A percentile compares a stretch with the other conserved stretches of the same genome.
Evolutionary conservation across 148 eudicot genomes (phyloP).

Genomic region (Polygonum aviculare): DNA sequence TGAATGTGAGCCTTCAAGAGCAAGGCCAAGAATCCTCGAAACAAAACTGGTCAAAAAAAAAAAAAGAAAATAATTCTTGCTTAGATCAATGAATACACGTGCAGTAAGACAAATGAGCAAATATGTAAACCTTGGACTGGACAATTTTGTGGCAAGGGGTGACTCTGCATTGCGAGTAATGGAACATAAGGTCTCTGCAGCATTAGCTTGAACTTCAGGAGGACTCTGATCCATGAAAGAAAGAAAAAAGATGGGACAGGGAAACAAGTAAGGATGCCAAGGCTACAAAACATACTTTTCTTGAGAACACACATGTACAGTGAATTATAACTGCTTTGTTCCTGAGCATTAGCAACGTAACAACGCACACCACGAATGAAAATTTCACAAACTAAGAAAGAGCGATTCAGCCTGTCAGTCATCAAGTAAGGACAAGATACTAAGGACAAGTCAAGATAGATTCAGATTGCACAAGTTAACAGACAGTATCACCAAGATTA

Average conservation of each 20-base stretch:
- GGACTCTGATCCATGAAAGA: constrained; percentile 47
- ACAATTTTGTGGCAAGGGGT: constrained; percentile 82
- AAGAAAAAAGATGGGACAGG: not conserved
- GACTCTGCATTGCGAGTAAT: constrained; percentile 81
- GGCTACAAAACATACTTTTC: not conserved
- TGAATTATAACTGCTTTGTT: constrained; percentile 3
- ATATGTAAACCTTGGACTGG: constrained; percentile 62
- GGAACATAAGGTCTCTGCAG: constrained; percentile 85
- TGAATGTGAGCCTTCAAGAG: constrained; percentile 65
- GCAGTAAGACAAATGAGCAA: not conserved
- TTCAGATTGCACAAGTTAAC: not conserved
- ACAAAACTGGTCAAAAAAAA: constrained; percentile 58
- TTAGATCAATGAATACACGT: not conserved
- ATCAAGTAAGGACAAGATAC: not conserved
- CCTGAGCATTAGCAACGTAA: not conserved
- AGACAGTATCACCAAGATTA: not conserved
- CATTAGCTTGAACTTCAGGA: constrained; percentile 95
- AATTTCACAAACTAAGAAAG: not conserved
- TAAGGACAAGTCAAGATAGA: not conserved
- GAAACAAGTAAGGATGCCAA: not conserved
- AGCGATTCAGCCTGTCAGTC: not conserved
- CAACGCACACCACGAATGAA: constrained; percentile 4
- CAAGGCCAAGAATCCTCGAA: constrained; percentile 76
- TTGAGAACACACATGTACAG: not conserved
- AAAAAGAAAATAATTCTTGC: not conserved